phyloP scores from a whole-genome alignment of 345 rosid species.

The Leavenworthia alabamica region DNA sequence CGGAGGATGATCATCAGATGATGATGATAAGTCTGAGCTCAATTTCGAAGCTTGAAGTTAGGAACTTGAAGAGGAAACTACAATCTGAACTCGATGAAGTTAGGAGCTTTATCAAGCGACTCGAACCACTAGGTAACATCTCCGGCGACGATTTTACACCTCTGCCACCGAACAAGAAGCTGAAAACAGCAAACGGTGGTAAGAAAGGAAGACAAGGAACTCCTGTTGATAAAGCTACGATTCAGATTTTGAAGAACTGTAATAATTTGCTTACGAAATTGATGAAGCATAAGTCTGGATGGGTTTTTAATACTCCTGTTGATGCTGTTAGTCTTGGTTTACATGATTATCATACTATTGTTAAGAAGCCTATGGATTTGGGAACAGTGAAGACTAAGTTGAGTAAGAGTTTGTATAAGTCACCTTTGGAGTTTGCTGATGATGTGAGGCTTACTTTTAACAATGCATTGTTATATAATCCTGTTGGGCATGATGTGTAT shows the following conservation, averaged over 20 bases:
- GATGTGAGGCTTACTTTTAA: conserved; percentile 80
- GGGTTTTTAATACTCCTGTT: conserved; percentile 81
- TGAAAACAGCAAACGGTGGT: conserved; percentile 38
- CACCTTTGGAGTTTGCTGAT: conserved; percentile 66
- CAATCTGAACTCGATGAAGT: conserved; percentile 25
- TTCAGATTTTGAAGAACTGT: conserved; percentile 49
- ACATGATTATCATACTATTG: conserved; percentile 63
- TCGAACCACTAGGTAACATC: conserved; percentile 28
- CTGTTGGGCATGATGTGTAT: conserved; percentile 79
- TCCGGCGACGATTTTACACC: conserved; percentile 29
- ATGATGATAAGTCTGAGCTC: conserved; percentile 30
- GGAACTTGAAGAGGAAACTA: conserved; percentile 29
- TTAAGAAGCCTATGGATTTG: conserved; percentile 91
- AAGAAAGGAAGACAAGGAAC: conserved; percentile 12
- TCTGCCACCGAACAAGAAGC: conserved; percentile 24
- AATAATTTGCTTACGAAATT: conserved; percentile 51
- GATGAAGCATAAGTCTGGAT: conserved; percentile 81
- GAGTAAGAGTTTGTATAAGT: conserved; percentile 57
- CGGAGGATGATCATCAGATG: conserved; percentile 19
- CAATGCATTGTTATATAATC: conserved; percentile 81
- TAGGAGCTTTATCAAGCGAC: conserved; percentile 27
- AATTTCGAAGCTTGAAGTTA: conserved; percentile 29
- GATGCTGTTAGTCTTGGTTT: conserved; percentile 65
- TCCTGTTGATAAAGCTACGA: conserved; percentile 31
- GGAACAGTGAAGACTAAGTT: conserved; percentile 70